These are phyloP conservation scores for Mucor piriformis DNA, from an alignment of 371 early-diverging fungal genomes.

Conservation along the genomic window DNA sequence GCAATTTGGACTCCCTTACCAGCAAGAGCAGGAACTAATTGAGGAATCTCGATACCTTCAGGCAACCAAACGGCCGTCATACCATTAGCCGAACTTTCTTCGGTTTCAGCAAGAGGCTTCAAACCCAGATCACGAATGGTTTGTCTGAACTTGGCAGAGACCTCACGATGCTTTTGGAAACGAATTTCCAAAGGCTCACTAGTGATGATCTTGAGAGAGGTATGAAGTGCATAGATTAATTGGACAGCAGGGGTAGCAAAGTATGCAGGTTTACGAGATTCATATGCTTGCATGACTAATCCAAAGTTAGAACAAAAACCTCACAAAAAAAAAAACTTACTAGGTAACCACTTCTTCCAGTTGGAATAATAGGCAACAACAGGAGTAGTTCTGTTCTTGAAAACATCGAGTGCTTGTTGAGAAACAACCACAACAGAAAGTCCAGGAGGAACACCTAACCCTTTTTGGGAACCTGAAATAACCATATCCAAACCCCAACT, in stretches of 20 bases:
- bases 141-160: slow-evolving; percentile 76
- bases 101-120: slow-evolving; percentile 67
- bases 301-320: neutral
- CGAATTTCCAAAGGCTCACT: slow-evolving; percentile 68
- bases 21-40: slow-evolving; percentile 77
- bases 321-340: slow-evolving; percentile 32
- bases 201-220: slow-evolving; percentile 80
- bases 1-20: slow-evolving; percentile 88
- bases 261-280: slow-evolving; percentile 88
- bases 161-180: slow-evolving; percentile 72
- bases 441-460: slow-evolving; percentile 90
- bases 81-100: slow-evolving; percentile 82
- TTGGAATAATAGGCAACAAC: slow-evolving; percentile 76
- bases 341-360: slow-evolving; percentile 89
- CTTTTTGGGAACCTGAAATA: slow-evolving; percentile 95
- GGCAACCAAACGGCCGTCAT: slow-evolving; percentile 96
- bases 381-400: slow-evolving; percentile 72
- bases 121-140: slow-evolving; percentile 72
- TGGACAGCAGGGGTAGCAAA: slow-evolving; percentile 98
- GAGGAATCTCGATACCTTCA: slow-evolving; percentile 75
- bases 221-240: slow-evolving; percentile 87
- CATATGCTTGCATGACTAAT: slow-evolving; percentile 92
- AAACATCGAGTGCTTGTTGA: slow-evolving; percentile 71
- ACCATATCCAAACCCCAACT: slow-evolving; percentile 91
- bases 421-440: slow-evolving; percentile 84